Evolutionary conservation across 1,284 basidiomycete species (phyloP).

Genomic region (Ustilago sp.): DNA sequence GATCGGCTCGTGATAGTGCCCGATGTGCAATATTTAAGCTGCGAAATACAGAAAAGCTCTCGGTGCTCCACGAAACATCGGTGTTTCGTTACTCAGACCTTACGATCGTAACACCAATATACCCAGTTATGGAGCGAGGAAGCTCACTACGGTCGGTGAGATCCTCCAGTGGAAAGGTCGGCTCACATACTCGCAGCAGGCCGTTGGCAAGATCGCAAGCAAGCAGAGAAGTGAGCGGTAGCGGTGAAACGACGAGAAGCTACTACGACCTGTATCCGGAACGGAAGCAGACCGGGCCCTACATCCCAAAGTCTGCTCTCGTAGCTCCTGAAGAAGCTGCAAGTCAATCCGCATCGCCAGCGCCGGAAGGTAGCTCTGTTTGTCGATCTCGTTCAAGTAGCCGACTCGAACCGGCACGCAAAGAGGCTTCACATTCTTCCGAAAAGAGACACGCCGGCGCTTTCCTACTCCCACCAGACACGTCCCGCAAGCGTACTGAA

Average conservation of each 20-base stretch:
- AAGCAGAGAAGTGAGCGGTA: not conserved
- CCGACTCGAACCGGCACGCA: constrained; percentile 4
- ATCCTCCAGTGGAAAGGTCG: not conserved
- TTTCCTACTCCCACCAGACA: not conserved
- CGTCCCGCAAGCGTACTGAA: not conserved
- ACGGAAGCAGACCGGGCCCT: constrained; percentile 52
- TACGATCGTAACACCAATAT: not conserved
- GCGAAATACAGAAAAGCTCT: too few species aligned
- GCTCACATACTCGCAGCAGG: not conserved
- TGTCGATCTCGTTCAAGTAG: constrained; percentile 19
- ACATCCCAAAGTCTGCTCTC: constrained; percentile 41
- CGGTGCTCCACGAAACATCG: too few species aligned
- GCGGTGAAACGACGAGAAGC: constrained; percentile 15
- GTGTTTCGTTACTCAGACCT: too few species aligned
- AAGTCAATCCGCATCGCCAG: not conserved
- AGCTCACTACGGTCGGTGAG: not conserved
- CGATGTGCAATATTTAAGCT: too few species aligned
- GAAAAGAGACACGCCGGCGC: not conserved
- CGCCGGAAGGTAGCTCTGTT: not conserved
- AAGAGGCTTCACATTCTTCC: not conserved
- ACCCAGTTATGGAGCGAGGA: not conserved
- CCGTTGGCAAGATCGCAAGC: not conserved
- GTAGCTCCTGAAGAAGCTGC: constrained; percentile 6
- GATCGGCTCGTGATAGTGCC: too few species aligned
- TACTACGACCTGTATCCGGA: constrained; percentile 61